Evolutionary conservation across 768 basidiomycete species (phyloP).

Genomic region (Ephemerocybe angulata): DNA sequence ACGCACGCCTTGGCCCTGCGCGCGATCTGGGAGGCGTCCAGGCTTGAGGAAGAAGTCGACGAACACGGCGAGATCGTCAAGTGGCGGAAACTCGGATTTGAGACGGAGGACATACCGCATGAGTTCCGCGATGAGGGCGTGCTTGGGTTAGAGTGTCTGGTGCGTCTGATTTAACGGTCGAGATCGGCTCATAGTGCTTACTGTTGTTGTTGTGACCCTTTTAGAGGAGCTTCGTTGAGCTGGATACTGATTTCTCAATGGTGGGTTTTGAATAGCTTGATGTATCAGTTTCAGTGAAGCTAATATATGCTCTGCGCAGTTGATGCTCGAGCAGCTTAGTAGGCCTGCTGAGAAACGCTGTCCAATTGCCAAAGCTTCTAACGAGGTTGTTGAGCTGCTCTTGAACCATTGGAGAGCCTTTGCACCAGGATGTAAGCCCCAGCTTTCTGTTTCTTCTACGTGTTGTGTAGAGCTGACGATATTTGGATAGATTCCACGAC

Average conservation of each 20-base stretch:
- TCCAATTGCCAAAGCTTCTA: constrained; percentile 79
- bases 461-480: neutral
- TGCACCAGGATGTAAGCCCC: constrained; percentile 72
- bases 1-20: constrained; percentile 54
- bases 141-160: constrained; percentile 79
- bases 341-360: constrained; percentile 72
- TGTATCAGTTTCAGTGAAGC: constrained; percentile 2
- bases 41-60: constrained; percentile 51
- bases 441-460: constrained; percentile 3
- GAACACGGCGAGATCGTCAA: constrained; percentile 48
- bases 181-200: neutral
- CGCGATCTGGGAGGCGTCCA: constrained; percentile 66
- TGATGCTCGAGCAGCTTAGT: constrained; percentile 77
- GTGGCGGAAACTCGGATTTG: constrained; percentile 80
- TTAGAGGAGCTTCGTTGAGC: constrained; percentile 65
- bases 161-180: constrained; percentile 35
- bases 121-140: constrained; percentile 80
- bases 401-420: constrained; percentile 85
- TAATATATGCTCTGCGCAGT: constrained; percentile 35
- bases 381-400: constrained; percentile 79
- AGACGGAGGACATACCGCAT: constrained; percentile 64
- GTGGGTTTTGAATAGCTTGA: constrained; percentile 35
- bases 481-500: constrained; percentile 62
- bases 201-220: neutral
- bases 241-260: constrained; percentile 74